These are phyloP conservation scores for Cordyceps cateniannulata DNA, from an alignment of 2,329 filamentous ascomycete species.

Conservation along the genomic window DNA sequence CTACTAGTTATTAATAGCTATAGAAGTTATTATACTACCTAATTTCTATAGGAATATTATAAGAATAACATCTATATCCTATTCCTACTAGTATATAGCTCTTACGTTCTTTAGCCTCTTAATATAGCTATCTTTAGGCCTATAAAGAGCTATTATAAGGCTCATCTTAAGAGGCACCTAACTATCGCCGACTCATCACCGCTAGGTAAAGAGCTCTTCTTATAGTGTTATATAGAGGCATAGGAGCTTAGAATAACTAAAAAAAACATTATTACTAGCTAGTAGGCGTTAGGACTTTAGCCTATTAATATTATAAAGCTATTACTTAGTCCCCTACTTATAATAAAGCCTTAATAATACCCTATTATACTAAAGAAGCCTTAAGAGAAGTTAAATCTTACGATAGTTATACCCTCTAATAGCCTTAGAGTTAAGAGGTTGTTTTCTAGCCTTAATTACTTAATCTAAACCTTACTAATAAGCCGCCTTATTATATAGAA, in stretches of 20 bases:
- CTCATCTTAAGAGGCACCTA: not conserved
- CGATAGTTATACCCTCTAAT: not conserved
- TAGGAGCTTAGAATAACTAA: not conserved
- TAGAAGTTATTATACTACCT: constrained; percentile 2
- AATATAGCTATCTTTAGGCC: not conserved
- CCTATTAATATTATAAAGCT: not conserved
- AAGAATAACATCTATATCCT: not conserved
- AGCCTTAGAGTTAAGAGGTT: not conserved
- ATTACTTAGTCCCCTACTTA: not conserved
- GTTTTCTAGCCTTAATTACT: not conserved
- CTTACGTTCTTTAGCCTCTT: constrained; percentile 3
- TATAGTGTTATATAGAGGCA: not conserved
- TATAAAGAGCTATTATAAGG: not conserved
- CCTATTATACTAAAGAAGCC: too few relatives aligned
- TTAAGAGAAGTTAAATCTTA: not conserved
- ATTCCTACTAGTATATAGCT: not conserved
- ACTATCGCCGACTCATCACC: not conserved
- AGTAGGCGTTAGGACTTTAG: not conserved
- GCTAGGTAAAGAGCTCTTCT: not conserved
- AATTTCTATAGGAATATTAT: constrained; percentile 5
- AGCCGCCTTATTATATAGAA: not conserved
- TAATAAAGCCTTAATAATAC: not conserved
- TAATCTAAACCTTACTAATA: not conserved
- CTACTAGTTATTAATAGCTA: constrained; percentile 1
- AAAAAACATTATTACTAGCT: not conserved